phyloP scores from a whole-genome alignment of 2,329 filamentous ascomycete species.

The Sclerotinia subarctica region DNA sequence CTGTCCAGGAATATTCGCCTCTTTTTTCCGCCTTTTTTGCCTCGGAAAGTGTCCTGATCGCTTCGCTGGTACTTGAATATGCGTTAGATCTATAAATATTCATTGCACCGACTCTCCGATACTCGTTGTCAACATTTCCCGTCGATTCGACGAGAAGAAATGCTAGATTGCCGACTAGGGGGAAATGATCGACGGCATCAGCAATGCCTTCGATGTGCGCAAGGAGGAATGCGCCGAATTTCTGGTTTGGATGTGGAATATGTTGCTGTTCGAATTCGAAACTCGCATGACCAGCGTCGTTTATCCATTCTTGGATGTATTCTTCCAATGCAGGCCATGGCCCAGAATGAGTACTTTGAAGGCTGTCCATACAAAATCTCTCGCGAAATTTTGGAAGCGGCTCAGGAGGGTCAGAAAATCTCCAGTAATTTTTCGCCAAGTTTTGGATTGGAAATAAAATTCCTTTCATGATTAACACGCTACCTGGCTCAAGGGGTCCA shows the following conservation, averaged over 20 bases:
- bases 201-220: slow-evolving; percentile 19
- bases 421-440: slow-evolving; percentile 14
- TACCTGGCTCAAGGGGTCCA: slow-evolving; percentile 11
- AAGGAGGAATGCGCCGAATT: slow-evolving; percentile 22
- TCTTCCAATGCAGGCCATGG: slow-evolving; percentile 17
- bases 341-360: neutral
- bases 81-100: neutral
- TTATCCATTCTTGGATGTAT: slow-evolving; percentile 18
- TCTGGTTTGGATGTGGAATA: slow-evolving; percentile 21
- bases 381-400: neutral
- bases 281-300: slow-evolving; percentile 3
- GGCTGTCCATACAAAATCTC: neutral
- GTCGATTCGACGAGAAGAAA: slow-evolving; percentile 25
- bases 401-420: slow-evolving; percentile 8
- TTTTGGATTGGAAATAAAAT: slow-evolving; percentile 14
- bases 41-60: slow-evolving; percentile 2
- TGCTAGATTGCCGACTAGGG: slow-evolving; percentile 8
- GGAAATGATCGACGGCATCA: neutral
- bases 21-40: slow-evolving; percentile 3
- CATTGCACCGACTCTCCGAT: slow-evolving; percentile 22
- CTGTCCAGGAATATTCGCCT: slow-evolving; percentile 12
- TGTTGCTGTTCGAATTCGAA: slow-evolving; percentile 27
- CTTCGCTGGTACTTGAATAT: neutral
- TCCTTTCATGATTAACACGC: slow-evolving; percentile 16
- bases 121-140: slow-evolving; percentile 16